Conservation (phyloP, 768 basidiomycete genomes). For the Sistotremastrum niveocremeum region DNA sequence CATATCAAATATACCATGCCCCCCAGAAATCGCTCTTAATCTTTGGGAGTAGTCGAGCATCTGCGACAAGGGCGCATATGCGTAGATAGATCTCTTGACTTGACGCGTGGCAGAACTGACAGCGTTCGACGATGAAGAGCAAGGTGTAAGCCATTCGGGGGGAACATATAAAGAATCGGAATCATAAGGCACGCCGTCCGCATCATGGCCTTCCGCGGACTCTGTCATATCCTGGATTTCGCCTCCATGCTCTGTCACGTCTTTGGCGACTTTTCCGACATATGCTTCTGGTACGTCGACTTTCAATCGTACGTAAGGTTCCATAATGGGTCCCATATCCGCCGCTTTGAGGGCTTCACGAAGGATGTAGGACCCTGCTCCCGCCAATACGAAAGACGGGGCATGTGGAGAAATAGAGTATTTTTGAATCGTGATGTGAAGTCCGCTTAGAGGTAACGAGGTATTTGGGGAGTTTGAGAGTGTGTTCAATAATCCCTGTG, state of each 20-base stretch:
- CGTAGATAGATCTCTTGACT: conserved; percentile 53
- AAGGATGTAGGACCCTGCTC: conserved; percentile 50
- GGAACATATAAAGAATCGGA: conserved; percentile 65
- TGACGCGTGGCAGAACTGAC: conserved; percentile 21
- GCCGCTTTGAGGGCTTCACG: conserved; percentile 46
- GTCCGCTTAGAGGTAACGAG: conserved; percentile 50
- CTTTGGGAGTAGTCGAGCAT: conserved; percentile 74
- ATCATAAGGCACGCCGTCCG: conserved; percentile 30
- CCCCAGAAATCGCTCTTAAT: conserved; percentile 68
- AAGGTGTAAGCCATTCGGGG: conserved; percentile 64
- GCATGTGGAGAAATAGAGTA: conserved; percentile 29
- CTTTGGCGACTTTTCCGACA: conserved; percentile 68
- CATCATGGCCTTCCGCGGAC: conserved; percentile 24
- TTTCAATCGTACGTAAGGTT: conserved; percentile 63
- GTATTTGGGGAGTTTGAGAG: conserved; percentile 73
- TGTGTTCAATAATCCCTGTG: conserved; percentile 55
- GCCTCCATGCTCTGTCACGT: conserved; percentile 74
- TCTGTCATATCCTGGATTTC: conserved; percentile 53
- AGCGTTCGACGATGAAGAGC: conserved; percentile 24
- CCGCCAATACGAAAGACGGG: conserved; percentile 42
- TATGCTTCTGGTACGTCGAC: conserved; percentile 51
- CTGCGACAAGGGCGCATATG: conserved; percentile 62
- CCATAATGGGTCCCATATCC: conserved; percentile 62
- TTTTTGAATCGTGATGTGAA: conserved; percentile 41
- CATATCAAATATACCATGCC: conserved; percentile 75